phyloP scores from a whole-genome alignment of 352 stramenopile species.

The Bremia lactucae region DNA sequence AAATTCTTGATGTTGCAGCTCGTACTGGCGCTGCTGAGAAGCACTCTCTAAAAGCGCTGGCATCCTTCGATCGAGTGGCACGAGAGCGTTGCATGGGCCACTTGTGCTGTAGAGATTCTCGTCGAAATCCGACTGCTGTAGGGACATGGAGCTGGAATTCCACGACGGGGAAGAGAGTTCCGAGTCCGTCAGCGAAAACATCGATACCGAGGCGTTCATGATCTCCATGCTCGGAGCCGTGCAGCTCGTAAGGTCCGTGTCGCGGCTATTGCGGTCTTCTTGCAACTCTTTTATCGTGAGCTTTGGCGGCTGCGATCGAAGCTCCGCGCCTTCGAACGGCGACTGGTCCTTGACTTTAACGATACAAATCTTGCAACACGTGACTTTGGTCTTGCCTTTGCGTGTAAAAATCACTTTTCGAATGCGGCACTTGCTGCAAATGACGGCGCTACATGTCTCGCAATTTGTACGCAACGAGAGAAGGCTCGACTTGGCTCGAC shows the following conservation, averaged over 20 bases:
- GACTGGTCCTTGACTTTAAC: constrained; percentile 59
- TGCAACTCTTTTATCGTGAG: constrained; percentile 15
- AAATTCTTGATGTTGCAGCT: constrained; percentile 31
- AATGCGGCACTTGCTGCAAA: constrained; percentile 67
- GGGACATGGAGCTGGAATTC: constrained; percentile 44
- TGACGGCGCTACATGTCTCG: constrained; percentile 56
- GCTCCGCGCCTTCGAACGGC: constrained; percentile 42
- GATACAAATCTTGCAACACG: constrained; percentile 63
- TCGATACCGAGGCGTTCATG: constrained; percentile 23
- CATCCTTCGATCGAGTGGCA: constrained; percentile 34
- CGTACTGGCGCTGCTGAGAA: constrained; percentile 20
- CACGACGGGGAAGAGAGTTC: constrained; percentile 53
- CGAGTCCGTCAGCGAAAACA: constrained; percentile 36
- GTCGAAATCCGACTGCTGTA: constrained; percentile 40
- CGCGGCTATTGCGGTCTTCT: constrained; percentile 17
- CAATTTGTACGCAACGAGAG: constrained; percentile 44
- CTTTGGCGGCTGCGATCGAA: constrained; percentile 26
- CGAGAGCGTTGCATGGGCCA: constrained; percentile 11
- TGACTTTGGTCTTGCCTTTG: constrained; percentile 50
- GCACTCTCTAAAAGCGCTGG: constrained; percentile 23
- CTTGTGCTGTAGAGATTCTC: constrained; percentile 22
- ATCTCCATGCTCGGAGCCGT: constrained; percentile 7
- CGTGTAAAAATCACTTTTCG: constrained; percentile 46
- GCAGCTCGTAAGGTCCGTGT: constrained; percentile 18
- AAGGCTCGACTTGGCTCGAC: constrained; percentile 38